phyloP scores from a whole-genome alignment of 2,329 filamentous ascomycete genomes.

The Setomelanomma holmii region DNA sequence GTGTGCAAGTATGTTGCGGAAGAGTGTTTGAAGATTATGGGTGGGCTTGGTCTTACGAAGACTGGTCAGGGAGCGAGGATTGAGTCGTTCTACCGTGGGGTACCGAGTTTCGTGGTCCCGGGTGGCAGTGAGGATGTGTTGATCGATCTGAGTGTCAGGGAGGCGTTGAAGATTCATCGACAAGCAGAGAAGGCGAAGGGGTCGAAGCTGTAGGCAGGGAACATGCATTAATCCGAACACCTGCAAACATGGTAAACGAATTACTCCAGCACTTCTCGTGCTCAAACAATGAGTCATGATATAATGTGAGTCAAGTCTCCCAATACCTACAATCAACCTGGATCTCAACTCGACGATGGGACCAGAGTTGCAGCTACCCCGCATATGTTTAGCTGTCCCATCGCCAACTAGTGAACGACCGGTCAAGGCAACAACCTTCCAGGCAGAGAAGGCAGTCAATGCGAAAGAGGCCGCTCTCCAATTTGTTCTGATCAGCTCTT shows the following conservation, averaged over 20 bases:
- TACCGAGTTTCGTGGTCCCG: constrained; percentile 32
- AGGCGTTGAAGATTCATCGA: constrained; percentile 36
- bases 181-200: constrained; percentile 29
- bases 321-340: too few species aligned
- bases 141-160: constrained; percentile 38
- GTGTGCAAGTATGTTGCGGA: constrained; percentile 36
- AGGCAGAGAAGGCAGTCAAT: neutral
- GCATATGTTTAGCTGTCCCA: neutral
- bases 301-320: too few species aligned
- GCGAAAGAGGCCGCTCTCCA: neutral
- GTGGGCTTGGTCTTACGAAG: constrained; percentile 36
- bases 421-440: neutral
- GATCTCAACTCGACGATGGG: too few species aligned
- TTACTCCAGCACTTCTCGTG: too few species aligned
- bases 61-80: constrained; percentile 36
- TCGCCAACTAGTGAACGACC: neutral
- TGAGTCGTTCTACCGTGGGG: constrained; percentile 33
- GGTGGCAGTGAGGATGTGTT: constrained; percentile 39
- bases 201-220: constrained; percentile 19
- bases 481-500: too few species aligned
- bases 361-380: neutral
- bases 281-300: too few species aligned
- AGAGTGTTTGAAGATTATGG: constrained; percentile 37
- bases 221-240: constrained; percentile 2
- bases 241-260: too few species aligned